Base-by-base conservation (phyloP, 257 asterid species). In the Solanum chmielewskii region DNA sequence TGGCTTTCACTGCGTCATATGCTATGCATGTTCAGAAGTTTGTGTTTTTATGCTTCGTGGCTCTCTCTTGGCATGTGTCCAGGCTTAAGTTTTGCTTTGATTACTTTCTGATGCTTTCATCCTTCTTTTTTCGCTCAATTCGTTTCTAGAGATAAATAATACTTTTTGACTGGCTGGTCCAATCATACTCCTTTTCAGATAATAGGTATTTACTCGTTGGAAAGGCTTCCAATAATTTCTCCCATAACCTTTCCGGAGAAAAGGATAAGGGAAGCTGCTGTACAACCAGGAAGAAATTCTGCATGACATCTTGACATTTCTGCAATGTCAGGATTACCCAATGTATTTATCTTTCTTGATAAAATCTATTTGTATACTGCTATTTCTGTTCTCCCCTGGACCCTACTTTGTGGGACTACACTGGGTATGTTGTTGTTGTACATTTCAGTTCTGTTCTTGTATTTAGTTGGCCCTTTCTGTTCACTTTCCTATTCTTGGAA, bases 321-420 rank as follows among this genome's bases (percentile, higher is more conserved):
- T 88, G 92, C 91, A 73, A 96, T 96, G 99, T 95, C 98, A 89
- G 99, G 98, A 90, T 91, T 95, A 88, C 94, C 92, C 88, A 96
- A 96, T 92, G 99, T 96, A 96, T 62, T 86, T 84, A 73, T 88
- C 90, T 89, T 83, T 87, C 94, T 85, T 18, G 29, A 31, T 31
- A 80, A 80, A 52, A 29, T 16, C 21, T 18, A 47, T 49, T 5
- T 29, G 68, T 80, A 29, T 80, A 18, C 39, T 80, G 44, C 21
- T 80, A 80, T 80, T 80, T 49, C 68, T 18, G 69, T 80, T 47
- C 27, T 80, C 13, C 70, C 70, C 3, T 62, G 31, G 31, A 62
- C 7, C 70, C 14, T 16, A 23, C 70, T 62, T n/a, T 62, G 70
- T 62, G 70, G 70, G 31, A 62, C 70, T 62, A n/a, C 70, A 23